Evolutionary conservation across 2,329 filamentous ascomycete species (phyloP).

Genomic region (Xylariaceae sp.): DNA sequence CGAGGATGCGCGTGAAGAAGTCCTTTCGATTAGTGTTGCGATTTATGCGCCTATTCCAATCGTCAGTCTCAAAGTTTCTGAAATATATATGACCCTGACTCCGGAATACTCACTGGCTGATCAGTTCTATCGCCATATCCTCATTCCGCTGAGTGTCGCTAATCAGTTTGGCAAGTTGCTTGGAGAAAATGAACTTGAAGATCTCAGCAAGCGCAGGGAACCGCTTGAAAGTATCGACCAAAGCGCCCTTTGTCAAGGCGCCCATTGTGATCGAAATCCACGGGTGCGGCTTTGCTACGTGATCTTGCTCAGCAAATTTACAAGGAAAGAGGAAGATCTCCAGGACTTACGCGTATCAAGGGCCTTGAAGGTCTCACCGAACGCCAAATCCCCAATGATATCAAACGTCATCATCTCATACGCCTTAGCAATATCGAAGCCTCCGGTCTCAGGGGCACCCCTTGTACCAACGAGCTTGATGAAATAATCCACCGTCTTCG

Average conservation of each 20-base stretch:
- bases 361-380: constrained; percentile 10
- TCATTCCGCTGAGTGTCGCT: constrained; percentile 19
- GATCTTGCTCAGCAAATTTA: background rate
- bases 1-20: constrained; percentile 25
- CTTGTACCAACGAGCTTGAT: background rate
- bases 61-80: background rate
- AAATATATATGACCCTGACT: background rate
- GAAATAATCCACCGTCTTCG: constrained; percentile 7
- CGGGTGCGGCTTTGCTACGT: constrained; percentile 20
- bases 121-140: constrained; percentile 16
- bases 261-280: constrained; percentile 23
- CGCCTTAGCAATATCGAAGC: constrained; percentile 4
- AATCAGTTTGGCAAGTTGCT: constrained; percentile 14
- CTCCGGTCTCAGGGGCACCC: background rate
- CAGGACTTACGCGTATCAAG: constrained; percentile 7
- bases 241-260: constrained; percentile 17
- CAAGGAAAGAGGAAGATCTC: background rate
- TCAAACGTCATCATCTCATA: constrained; percentile 10
- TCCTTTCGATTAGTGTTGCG: constrained; percentile 19
- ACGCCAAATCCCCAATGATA: constrained; percentile 9
- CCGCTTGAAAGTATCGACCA: constrained; percentile 23
- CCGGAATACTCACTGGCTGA: constrained; percentile 13
- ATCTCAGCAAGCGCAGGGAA: constrained; percentile 21
- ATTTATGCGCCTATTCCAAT: constrained; percentile 13
- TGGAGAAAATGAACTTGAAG: constrained; percentile 8